Evolutionary conservation across 2,329 filamentous ascomycete species (phyloP), one percentile per base, ranked within the genome.

Genomic region (Verticillium klebahnii): DNA sequence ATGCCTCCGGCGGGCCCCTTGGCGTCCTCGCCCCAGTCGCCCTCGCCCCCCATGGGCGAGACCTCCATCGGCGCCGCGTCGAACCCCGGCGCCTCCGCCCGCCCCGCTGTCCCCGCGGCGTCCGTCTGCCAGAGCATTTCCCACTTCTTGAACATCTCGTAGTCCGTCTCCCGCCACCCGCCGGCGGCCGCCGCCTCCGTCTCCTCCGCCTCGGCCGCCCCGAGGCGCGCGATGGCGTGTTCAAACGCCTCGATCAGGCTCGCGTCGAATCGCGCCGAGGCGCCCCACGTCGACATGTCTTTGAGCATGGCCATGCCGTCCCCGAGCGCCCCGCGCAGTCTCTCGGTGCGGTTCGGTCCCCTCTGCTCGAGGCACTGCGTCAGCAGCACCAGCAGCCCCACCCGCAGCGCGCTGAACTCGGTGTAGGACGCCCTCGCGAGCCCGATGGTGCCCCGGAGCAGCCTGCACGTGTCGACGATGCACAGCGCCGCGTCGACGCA

Each of bases 381-480:
- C 36, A 76, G 75, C 56, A 77, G 72, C 32, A 84, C 82, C 2
- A 85, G 73, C 6, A 85, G 71, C 9, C 82, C 82, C 11, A 81
- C 82, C 52, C 82, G 81, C 58, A 81, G 84, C 3, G 82, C 80
- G 67, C 80, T 83, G 67, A 84, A 85, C 64, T 85, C 82, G 3
- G 81, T 83, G 66, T 84, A 85, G 0, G 81, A 83, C 2, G 82
- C 80, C 34, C 81, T 77, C 6, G 82, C 82, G 59, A 85, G 79
- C 17, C 82, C 82, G 15, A 80, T 78, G n/a, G 78, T 80, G 55
- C 78, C 78, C 45, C 79, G 77, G 5, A 85, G 75, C 4, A 79
- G 71, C 50, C 78, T 78, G 64, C 82, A 83, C 5, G 82, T 75
- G 54, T 82, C 78, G 19, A 85, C 75, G 12, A 82, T 78, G 61